Base-by-base conservation (phyloP, 208 protist species). In the Wallacemonas sp. region DNA sequence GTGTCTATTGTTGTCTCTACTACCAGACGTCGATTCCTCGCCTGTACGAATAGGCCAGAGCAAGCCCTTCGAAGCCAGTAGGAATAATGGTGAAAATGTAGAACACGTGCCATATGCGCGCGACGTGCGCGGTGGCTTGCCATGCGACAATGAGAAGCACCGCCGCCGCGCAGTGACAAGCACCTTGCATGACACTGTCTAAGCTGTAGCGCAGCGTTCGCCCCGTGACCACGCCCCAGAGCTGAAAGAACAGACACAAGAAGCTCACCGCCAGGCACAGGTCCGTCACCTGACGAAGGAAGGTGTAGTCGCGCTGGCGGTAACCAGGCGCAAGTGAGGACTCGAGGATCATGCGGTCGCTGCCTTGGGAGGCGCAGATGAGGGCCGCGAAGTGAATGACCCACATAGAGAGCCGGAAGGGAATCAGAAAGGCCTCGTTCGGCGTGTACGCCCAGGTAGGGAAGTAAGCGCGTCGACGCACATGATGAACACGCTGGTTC, bases 61-160 rank as follows among this genome's bases (percentile, higher is more conserved):
- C 61, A 17, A 79, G 44, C 8, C 73, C 61, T 39, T 91, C 88
- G 42, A 91, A 63, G 22, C 58, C 74, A n/a, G 82, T 83, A 26
- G 88, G 82, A 22, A 90, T 83, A 29, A 88, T 79, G 48, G 74
- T 77, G 41, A 91, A 91, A 13, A 84, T 77, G 57, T 85, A 91
- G 29, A 91, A 91, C 1, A 91, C 63, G 24, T 89, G 80, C 79
- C 79, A 94, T 6, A 90, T 64, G 9, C 73, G 71, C 9, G 64
- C 71, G 0, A 89, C 74, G 59, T 84, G 70, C 9, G 66, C 68
- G n/a, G 42, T 65, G 21, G 55, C 46, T n/a, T 78, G 45, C 34
- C 84, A 94, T 1, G 63, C 54, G 9, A 85, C 46, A 38, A 91
- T 77, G 17, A 94, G 68, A 36, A 87, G 48, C 24, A 88, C 69